A percentile compares a stretch with the other conserved stretches of the same genome.
Evolutionary conservation across 768 basidiomycete genomes (phyloP).

Genomic region (Neoboletus brunneissimus): DNA sequence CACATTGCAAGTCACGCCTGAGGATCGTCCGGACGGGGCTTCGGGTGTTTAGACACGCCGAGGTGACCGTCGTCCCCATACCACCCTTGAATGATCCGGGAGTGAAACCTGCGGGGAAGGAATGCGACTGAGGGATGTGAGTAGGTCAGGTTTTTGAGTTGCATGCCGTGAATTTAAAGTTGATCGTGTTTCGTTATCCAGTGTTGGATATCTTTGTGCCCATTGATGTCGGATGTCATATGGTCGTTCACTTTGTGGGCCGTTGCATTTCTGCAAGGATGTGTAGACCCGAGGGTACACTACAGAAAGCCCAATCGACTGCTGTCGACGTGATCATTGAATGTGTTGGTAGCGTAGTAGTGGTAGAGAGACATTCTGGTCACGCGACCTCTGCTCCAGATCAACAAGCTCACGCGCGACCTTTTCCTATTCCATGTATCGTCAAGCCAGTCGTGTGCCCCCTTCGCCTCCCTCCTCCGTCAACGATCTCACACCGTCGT

Average conservation of each 20-base stretch:
- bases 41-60: conserved; percentile 52
- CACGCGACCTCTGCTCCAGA: conserved; percentile 7
- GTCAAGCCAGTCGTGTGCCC: not conserved
- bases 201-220: not conserved
- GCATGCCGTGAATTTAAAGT: not conserved
- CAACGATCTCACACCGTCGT: conserved; percentile 48
- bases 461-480: conserved; percentile 13
- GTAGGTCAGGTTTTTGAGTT: not conserved
- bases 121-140: not conserved
- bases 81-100: not conserved
- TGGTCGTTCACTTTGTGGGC: not conserved
- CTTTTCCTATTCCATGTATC: conserved; percentile 10
- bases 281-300: too few species aligned
- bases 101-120: not conserved
- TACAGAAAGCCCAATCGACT: not conserved
- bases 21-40: conserved; percentile 49
- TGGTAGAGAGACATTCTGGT: too few species aligned
- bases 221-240: not conserved
- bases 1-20: conserved; percentile 56
- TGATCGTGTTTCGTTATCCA: not conserved
- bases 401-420: not conserved
- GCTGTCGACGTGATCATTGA: not conserved
- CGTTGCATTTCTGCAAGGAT: too few species aligned
- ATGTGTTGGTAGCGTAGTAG: too few species aligned
- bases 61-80: conserved; percentile 49